Evolutionary conservation across 495 filamentous ascomycete genomes (phyloP), one percentile per base, ranked within the genome.

Genomic region (Pseudotulostoma volvatum): DNA sequence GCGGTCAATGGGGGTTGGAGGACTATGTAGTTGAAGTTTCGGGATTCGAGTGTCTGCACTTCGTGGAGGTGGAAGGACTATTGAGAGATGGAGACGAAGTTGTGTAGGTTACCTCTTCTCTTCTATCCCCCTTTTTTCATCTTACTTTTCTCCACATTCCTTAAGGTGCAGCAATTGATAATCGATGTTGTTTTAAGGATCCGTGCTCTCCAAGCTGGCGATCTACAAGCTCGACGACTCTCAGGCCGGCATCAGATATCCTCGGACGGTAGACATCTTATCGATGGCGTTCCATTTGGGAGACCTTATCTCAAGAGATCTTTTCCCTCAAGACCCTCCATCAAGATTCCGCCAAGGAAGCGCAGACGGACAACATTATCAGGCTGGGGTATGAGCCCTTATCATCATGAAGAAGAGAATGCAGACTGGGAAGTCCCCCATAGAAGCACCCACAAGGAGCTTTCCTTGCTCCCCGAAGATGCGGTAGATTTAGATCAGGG

Each of bases 41-140:
- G 2, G 82, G 75, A 31, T 96, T 80, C 41, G 90, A 97, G 51
- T 92, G 82, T 50, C 54, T 96, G 36, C 90, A 97, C 66, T 97
- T 84, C 47, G 75, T 83, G 49, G 64, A 70, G 30, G 67, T 94
- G 3, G 64, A 66, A 2, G 68, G 64, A 8, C 58, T 92, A 17
- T 64, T 95, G 33, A 76, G 79, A 33, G 79, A 90, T 32, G 85
- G 84, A 16, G 92, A 96, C 50, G 72, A 84, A 51, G 73, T 97
- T 43, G 66, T 79, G 81, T 90, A 56, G 52, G 79, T 67, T 9
- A 9, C 38, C 31, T 8, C 21, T 23, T 19, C 15, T 33, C 21
- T 25, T 15, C 28, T 42, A n/a, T 23, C n/a, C n/a, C n/a, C n/a
- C n/a, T n/a, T n/a, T n/a, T n/a, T n/a, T n/a, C 11, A 18, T n/a